Evolutionary conservation across 1,284 basidiomycete genomes (phyloP).

Genomic region (Irpex sp.): DNA sequence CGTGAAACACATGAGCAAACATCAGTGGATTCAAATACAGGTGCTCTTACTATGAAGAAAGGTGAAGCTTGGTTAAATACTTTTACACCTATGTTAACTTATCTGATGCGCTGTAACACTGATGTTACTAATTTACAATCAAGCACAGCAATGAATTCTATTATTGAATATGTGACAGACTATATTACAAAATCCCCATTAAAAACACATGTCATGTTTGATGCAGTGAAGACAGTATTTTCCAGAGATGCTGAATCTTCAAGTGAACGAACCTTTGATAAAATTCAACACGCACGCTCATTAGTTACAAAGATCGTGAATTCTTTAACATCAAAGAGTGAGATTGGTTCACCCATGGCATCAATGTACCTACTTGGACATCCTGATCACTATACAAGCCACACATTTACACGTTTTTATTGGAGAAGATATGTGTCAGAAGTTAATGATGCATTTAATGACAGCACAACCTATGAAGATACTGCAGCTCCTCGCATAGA

Average conservation of each 20-base stretch:
- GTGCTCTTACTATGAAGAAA: constrained; percentile 30
- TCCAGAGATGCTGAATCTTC: constrained; percentile 18
- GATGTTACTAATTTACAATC: constrained; percentile 33
- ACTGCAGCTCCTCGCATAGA: not conserved
- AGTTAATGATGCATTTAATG: not conserved
- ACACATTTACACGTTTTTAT: constrained; percentile 7
- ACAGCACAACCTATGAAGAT: not conserved
- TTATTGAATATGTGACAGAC: constrained; percentile 35
- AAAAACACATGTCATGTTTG: constrained; percentile 33
- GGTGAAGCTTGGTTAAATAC: constrained; percentile 32
- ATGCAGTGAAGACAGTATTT: constrained; percentile 26
- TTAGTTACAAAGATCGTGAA: constrained; percentile 11
- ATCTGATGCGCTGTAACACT: constrained; percentile 32
- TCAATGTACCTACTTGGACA: constrained; percentile 7
- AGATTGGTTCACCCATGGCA: constrained; percentile 12
- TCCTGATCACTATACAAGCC: constrained; percentile 16
- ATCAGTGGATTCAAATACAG: constrained; percentile 22
- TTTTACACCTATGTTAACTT: constrained; percentile 26
- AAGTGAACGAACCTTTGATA: not conserved
- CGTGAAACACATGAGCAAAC: constrained; percentile 17
- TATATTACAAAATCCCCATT: constrained; percentile 35
- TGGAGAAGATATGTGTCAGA: constrained; percentile 8
- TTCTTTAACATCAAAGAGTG: constrained; percentile 2
- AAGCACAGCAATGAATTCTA: constrained; percentile 34
- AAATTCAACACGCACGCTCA: not conserved